These are phyloP conservation scores for Penicillium hordei DNA, from an alignment of 2,329 filamentous ascomycete genomes.

Conservation along the genomic window DNA sequence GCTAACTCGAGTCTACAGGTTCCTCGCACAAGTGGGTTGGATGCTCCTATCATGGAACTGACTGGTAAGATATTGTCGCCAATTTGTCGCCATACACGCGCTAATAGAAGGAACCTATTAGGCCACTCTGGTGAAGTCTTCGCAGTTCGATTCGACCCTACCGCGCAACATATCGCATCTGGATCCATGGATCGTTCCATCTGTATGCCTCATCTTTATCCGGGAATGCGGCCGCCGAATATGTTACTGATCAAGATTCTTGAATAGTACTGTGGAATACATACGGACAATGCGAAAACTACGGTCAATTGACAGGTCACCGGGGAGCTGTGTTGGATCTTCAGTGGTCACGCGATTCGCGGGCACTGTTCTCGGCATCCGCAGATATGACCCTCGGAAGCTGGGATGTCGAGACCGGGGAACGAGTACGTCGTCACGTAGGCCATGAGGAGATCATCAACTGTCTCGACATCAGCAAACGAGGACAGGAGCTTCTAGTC, in stretches of 20 bases:
- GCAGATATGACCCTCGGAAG: slow-evolving; percentile 91
- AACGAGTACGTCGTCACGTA: slow-evolving; percentile 83
- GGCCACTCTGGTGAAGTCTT: slow-evolving; percentile 81
- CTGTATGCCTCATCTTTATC: slow-evolving; percentile 54
- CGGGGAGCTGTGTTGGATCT: slow-evolving; percentile 88
- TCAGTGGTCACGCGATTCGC: slow-evolving; percentile 94
- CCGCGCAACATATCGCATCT: slow-evolving; percentile 85
- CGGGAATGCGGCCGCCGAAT: neutral
- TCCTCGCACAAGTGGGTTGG: slow-evolving; percentile 75
- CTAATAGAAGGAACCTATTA: slow-evolving; percentile 25
- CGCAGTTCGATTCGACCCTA: slow-evolving; percentile 82
- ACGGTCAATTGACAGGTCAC: slow-evolving; percentile 83
- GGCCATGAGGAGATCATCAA: slow-evolving; percentile 98
- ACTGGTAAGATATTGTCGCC: slow-evolving; percentile 59
- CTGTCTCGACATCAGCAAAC: slow-evolving; percentile 78
- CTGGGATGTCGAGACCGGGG: slow-evolving; percentile 92
- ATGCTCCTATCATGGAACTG: slow-evolving; percentile 92
- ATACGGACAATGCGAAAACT: slow-evolving; percentile 91
- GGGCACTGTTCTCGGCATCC: slow-evolving; percentile 85
- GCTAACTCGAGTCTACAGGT: slow-evolving; percentile 54
- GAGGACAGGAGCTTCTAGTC: slow-evolving; percentile 86
- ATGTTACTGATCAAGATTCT: neutral
- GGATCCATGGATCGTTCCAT: slow-evolving; percentile 94
- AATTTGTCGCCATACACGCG: neutral
- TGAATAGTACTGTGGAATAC: slow-evolving; percentile 83